Conservation (phyloP, 2,329 filamentous ascomycete species). For the Fusarium phyllophilum region DNA sequence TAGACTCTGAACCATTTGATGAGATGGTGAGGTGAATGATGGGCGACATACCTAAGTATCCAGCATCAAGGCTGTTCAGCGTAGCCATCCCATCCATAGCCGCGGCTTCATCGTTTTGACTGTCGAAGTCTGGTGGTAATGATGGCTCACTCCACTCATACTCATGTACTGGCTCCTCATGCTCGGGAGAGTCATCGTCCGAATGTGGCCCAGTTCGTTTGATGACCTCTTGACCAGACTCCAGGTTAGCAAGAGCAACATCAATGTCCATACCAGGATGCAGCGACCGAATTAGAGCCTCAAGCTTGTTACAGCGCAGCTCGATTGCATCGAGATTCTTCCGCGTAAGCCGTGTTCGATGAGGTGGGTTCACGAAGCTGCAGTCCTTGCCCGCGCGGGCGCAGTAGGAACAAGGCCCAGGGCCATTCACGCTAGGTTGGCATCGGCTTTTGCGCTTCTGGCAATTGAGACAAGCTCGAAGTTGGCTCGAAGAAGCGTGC, state of each 20-base stretch:
- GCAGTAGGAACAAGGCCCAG: background rate
- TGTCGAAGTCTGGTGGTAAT: background rate
- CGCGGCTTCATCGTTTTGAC: background rate
- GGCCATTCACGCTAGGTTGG: background rate
- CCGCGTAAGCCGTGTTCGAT: background rate
- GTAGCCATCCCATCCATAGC: background rate
- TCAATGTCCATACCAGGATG: background rate
- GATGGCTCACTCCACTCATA: background rate
- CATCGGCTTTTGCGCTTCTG: background rate
- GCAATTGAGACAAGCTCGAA: background rate
- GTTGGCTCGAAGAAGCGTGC: background rate
- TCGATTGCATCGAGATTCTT: background rate
- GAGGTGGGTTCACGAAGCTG: background rate
- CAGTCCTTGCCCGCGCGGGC: background rate
- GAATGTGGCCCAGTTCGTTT: background rate
- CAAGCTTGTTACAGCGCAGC: background rate
- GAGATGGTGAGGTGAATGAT: too few relatives aligned
- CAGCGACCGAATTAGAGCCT: background rate
- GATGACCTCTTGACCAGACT: background rate
- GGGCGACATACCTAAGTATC: background rate
- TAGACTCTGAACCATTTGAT: background rate
- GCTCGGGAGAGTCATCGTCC: background rate
- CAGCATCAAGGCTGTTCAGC: background rate
- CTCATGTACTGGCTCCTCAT: background rate
- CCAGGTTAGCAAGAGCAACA: background rate